Evolutionary conservation across 139 green algal genomes (phyloP), one percentile per base, ranked within the genome.

Genomic region (Pycnococcus provasolii): DNA sequence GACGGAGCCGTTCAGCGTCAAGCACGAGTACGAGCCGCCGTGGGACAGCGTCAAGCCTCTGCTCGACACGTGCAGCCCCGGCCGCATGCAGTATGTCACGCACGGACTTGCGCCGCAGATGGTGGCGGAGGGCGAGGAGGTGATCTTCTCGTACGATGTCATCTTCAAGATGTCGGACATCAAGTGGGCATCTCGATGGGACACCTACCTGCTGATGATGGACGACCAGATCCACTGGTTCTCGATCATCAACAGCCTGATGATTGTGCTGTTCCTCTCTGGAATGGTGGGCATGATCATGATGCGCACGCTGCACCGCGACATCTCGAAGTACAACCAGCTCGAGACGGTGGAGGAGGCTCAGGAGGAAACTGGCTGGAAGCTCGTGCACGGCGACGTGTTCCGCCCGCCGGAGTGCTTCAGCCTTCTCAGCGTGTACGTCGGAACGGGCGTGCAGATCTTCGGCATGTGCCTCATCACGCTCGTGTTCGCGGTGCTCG

Each of bases 241-340:
- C 81, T 92, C 84, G 54, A 96, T 99, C 79, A 88, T 99, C 60
- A 99, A 99, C 84, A 91, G 79, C n/a, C 76, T 96, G 47, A 96
- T 98, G 91, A 97, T 98, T 59, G 92, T 98, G 66, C 79, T 99
- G 4, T 97, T 99, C 85, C 83, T 99, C 43, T 85, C 80, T 1
- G 93, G 87, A 68, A 98, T 99, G 91, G 88, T 98, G 13, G 93
- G 91, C 54, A 95, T 98, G 86, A 99, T 99, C 82, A 96, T 99
- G 87, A 77, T 96, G 76, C 81, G 93, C 62, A 96, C 89, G 1
- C 84, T 99, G 62, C 84, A 87, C 67, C 80, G 89, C 13, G 91
- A 98, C 71, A 97, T 98, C 75, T 86, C 84, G 7, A 89, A 90
- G 76, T 98, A 96, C 91, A 97, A 98, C 80, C 84, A 96, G 82